phyloP scores from a whole-genome alignment of 345 rosid genomes.

The Aquilaria sinensis region DNA sequence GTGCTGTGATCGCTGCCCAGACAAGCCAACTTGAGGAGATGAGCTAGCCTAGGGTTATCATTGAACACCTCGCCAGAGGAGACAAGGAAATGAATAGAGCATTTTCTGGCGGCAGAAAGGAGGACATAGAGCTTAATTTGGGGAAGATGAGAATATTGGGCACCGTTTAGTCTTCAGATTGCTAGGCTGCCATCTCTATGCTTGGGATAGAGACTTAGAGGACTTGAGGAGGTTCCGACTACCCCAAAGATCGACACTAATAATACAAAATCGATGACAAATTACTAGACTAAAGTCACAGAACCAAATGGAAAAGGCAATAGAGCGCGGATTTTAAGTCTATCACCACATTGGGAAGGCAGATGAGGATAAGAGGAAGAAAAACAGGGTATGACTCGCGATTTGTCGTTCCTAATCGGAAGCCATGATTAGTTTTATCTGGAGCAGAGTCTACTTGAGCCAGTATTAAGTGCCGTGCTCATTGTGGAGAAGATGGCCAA shows the following conservation, averaged over 20 bases:
- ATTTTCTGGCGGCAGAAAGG: background rate
- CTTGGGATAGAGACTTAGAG: constrained; percentile 24
- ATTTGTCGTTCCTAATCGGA: constrained; percentile 23
- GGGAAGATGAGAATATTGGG: constrained; percentile 6
- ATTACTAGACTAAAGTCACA: constrained; percentile 49
- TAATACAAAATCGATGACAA: constrained; percentile 25
- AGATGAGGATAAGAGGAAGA: constrained; percentile 15
- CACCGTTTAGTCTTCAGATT: constrained; percentile 17
- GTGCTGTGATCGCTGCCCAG: constrained; percentile 10
- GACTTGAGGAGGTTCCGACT: constrained; percentile 50
- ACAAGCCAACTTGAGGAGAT: constrained; percentile 18
- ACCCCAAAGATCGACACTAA: constrained; percentile 27
- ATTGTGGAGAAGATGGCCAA: background rate
- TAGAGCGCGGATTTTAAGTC: background rate
- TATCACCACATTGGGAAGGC: constrained; percentile 10
- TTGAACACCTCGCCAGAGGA: constrained; percentile 14
- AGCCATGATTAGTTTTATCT: constrained; percentile 61
- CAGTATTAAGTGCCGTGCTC: background rate
- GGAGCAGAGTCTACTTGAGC: constrained; percentile 17
- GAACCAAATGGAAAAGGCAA: constrained; percentile 45
- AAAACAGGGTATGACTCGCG: constrained; percentile 3
- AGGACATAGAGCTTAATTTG: constrained; percentile 10
- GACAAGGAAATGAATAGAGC: constrained; percentile 5
- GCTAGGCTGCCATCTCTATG: constrained; percentile 17
- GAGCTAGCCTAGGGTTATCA: constrained; percentile 13